These are phyloP conservation scores for Camellia granthamiana DNA, from an alignment of 148 eudicot genomes.

Conservation along the genomic window DNA sequence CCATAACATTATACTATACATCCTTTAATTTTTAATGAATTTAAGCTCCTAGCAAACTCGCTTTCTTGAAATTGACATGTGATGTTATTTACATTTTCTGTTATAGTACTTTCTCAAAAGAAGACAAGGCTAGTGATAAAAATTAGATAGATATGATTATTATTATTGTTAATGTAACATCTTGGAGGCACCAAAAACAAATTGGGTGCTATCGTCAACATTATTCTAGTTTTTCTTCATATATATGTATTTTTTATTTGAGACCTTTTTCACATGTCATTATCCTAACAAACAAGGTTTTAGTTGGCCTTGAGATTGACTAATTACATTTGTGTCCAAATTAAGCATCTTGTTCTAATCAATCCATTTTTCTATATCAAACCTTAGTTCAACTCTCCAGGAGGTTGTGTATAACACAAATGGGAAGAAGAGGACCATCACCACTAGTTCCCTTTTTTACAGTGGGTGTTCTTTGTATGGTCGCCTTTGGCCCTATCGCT, in stretches of 20 bases:
- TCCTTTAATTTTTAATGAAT: not conserved
- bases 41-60: not conserved
- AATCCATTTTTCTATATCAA: conserved; percentile 1
- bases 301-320: conserved; percentile 20
- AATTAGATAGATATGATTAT: not conserved
- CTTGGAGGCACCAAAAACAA: not conserved
- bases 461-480: conserved; percentile 19
- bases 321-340: not conserved
- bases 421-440: conserved; percentile 32
- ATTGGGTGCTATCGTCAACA: not conserved
- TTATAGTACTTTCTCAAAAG: not conserved
- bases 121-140: not conserved
- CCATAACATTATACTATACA: not conserved
- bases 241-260: not conserved
- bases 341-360: not conserved
- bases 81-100: not conserved
- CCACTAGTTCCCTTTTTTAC: conserved; percentile 32
- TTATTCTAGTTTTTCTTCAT: not conserved
- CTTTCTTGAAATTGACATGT: not conserved
- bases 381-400: not conserved
- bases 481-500: conserved; percentile 12
- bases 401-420: too few relatives aligned
- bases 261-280: not conserved
- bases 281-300: conserved; percentile 4
- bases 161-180: not conserved